phyloP scores from a whole-genome alignment of 352 stramenopile genomes.

The Phytophthora foliorum region DNA sequence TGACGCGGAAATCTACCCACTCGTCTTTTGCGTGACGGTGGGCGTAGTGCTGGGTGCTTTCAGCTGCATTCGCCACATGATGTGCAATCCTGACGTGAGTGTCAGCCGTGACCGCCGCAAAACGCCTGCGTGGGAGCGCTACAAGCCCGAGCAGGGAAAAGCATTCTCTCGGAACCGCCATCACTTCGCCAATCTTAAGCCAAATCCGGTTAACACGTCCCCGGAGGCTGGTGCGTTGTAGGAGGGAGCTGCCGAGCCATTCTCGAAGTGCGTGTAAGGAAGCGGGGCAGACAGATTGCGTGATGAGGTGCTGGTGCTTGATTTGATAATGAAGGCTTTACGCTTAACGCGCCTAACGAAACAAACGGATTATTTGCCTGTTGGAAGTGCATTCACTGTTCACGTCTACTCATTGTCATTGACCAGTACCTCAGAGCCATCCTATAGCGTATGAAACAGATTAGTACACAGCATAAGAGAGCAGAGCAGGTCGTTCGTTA shows the following conservation, averaged over 20 bases:
- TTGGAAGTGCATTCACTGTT: background rate
- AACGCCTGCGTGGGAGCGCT: constrained; percentile 43
- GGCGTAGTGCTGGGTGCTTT: constrained; percentile 29
- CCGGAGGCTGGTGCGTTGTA: constrained; percentile 28
- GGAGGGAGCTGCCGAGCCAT: constrained; percentile 19
- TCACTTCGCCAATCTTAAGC: constrained; percentile 39
- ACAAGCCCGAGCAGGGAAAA: constrained; percentile 36
- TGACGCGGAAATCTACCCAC: constrained; percentile 43
- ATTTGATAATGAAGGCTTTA: constrained; percentile 4
- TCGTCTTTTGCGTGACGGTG: constrained; percentile 40
- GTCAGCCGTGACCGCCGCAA: constrained; percentile 38
- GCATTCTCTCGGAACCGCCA: constrained; percentile 37
- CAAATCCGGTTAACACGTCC: constrained; percentile 45
- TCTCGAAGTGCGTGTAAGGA: constrained; percentile 16
- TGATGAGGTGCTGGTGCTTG: background rate
- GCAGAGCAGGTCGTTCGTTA: constrained; percentile 19
- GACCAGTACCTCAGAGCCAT: constrained; percentile 74
- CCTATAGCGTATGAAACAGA: constrained; percentile 34
- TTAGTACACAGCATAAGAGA: constrained; percentile 2
- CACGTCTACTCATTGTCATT: constrained; percentile 54
- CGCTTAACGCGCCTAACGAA: background rate
- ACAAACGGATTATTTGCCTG: background rate
- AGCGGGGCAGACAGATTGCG: background rate
- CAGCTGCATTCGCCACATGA: constrained; percentile 30
- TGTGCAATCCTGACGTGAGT: constrained; percentile 46